A percentile compares a stretch with the other conserved stretches of the same genome.
Evolutionary conservation across 352 stramenopile species (phyloP).

Genomic region (Globisporangium yorkense): DNA sequence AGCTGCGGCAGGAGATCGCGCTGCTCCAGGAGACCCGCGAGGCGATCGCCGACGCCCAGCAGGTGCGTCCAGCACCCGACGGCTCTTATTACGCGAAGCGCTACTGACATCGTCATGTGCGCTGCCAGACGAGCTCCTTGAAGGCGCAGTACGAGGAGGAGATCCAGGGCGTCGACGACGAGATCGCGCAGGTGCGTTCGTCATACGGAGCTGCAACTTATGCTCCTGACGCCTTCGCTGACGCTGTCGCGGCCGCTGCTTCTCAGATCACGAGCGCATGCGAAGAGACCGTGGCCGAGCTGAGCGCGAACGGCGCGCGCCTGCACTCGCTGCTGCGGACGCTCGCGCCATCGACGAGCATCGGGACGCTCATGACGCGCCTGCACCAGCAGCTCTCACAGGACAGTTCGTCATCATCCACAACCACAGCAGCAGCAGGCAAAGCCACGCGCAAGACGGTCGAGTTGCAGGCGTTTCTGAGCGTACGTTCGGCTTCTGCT

Average conservation of each 20-base stretch:
- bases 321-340: slow-evolving; percentile 63
- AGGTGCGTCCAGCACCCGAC: slow-evolving; percentile 20
- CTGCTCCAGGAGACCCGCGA: slow-evolving; percentile 48
- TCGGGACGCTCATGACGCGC: slow-evolving; percentile 69
- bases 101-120: slow-evolving; percentile 5
- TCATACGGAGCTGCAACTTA: too few species aligned
- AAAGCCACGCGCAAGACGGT: slow-evolving; percentile 49
- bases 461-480: slow-evolving; percentile 57
- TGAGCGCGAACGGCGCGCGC: slow-evolving; percentile 43
- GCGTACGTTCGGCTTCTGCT: slow-evolving; percentile 24
- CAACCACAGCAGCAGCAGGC: background rate
- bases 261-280: slow-evolving; percentile 38
- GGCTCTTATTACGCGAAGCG: too few species aligned
- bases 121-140: slow-evolving; percentile 35
- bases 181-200: slow-evolving; percentile 39
- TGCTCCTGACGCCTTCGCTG: background rate
- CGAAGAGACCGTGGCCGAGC: slow-evolving; percentile 48
- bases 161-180: slow-evolving; percentile 46
- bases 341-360: slow-evolving; percentile 45
- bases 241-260: background rate
- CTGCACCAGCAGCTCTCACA: slow-evolving; percentile 63
- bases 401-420: slow-evolving; percentile 15
- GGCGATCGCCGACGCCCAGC: slow-evolving; percentile 35
- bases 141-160: slow-evolving; percentile 69
- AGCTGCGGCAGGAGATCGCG: slow-evolving; percentile 53